Percentiles rank a stretch among this genome's conserved stretches.
phyloP scores from a whole-genome alignment of 768 basidiomycete species.

The Pleurotus giganteus region DNA sequence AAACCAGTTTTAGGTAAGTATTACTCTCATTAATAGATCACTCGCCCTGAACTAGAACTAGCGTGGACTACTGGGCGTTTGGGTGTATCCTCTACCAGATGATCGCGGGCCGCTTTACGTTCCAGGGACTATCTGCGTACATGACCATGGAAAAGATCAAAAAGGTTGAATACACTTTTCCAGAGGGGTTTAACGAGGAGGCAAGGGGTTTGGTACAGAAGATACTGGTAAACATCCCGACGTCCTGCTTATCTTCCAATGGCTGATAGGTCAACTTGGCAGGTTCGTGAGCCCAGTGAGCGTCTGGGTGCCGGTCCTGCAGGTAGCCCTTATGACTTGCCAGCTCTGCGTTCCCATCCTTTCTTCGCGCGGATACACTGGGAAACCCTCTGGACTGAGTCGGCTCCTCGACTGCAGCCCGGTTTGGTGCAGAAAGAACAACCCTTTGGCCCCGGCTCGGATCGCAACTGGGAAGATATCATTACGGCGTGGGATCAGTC shows the following conservation, averaged over 20 bases:
- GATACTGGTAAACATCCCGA: conserved; percentile 58
- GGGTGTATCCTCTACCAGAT: conserved; percentile 95
- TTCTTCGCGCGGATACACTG: conserved; percentile 53
- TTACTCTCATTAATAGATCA: conserved; percentile 3
- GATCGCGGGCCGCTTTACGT: conserved; percentile 88
- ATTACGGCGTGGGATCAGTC: conserved; percentile 54
- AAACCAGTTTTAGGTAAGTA: conserved; percentile 71
- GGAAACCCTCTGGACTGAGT: conserved; percentile 53
- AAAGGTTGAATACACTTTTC: conserved; percentile 81
- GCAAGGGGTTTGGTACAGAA: conserved; percentile 78
- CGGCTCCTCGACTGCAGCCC: conserved; percentile 50
- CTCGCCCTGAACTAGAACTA: conserved; percentile 27
- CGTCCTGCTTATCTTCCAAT: background rate
- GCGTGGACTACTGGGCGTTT: conserved; percentile 94
- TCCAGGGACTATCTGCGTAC: conserved; percentile 89
- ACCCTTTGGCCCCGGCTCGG: conserved; percentile 25
- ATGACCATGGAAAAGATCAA: conserved; percentile 96
- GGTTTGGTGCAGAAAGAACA: conserved; percentile 51
- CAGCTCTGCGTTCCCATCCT: conserved; percentile 47
- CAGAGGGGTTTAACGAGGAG: conserved; percentile 78
- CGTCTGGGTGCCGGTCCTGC: conserved; percentile 49
- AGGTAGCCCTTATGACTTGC: conserved; percentile 34
- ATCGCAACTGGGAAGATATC: conserved; percentile 50
- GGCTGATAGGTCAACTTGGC: conserved; percentile 16
- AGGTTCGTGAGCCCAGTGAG: conserved; percentile 28